Evolutionary conservation across 805 yeast genomes (phyloP).

Genomic region (Sugiyamaella mastotermitis): DNA sequence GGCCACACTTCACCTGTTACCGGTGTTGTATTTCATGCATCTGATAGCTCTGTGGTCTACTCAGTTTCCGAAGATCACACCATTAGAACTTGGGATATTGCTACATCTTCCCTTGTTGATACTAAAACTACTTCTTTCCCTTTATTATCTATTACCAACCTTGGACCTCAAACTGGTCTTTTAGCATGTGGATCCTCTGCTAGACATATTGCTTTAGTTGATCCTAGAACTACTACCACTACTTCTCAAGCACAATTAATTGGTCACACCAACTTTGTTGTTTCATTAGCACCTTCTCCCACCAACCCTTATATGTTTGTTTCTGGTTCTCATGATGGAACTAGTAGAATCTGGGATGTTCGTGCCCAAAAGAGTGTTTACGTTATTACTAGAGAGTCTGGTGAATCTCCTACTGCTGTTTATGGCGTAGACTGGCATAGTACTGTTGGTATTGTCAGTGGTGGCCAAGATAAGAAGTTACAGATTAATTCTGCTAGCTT

Average conservation of each 20-base stretch:
- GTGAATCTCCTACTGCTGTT: conserved; percentile 51
- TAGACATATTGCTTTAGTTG: conserved; percentile 92
- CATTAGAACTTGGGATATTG: conserved; percentile 92
- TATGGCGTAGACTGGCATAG: conserved; percentile 83
- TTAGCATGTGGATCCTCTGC: conserved; percentile 95
- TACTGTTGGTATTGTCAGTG: conserved; percentile 79
- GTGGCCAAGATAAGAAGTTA: conserved; percentile 89
- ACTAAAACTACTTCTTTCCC: conserved; percentile 85
- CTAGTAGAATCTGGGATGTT: conserved; percentile 92
- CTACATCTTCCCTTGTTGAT: conserved; percentile 78
- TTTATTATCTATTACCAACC: conserved; percentile 63
- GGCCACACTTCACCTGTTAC: conserved; percentile 87
- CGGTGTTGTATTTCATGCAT: conserved; percentile 65
- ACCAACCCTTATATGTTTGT: conserved; percentile 74
- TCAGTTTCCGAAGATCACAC: conserved; percentile 96
- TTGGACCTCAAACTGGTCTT: conserved; percentile 56
- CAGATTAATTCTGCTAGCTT: conserved; percentile 54
- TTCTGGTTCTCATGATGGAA: conserved; percentile 95
- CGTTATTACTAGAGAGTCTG: conserved; percentile 68
- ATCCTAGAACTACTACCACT: conserved; percentile 66
- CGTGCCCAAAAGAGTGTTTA: conserved; percentile 79
- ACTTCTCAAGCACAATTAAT: conserved; percentile 61
- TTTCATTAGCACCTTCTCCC: conserved; percentile 67
- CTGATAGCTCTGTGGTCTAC: conserved; percentile 77
- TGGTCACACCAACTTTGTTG: conserved; percentile 92